Evolutionary conservation across 768 basidiomycete genomes (phyloP).

Genomic region (Leucocoprinus leucothites): DNA sequence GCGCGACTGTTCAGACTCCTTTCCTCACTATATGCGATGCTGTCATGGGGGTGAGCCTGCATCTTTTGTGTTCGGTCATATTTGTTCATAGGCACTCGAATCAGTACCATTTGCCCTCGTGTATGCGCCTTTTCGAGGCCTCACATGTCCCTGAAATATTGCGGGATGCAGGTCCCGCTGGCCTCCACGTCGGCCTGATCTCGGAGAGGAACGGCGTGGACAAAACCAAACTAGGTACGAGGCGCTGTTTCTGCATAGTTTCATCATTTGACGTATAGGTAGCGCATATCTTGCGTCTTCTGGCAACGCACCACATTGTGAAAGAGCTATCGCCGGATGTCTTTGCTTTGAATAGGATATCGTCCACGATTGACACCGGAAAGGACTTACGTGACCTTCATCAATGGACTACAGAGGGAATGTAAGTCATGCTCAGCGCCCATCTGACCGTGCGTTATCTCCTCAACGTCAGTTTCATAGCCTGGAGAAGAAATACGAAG

Average conservation of each 20-base stretch:
- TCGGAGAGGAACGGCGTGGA: constrained; percentile 43
- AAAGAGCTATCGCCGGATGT: constrained; percentile 67
- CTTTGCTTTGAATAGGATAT: constrained; percentile 70
- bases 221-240: constrained; percentile 48
- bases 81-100: constrained; percentile 6
- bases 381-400: constrained; percentile 49
- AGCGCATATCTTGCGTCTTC: constrained; percentile 74
- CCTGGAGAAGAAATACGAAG: constrained; percentile 62
- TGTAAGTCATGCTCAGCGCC: constrained; percentile 30
- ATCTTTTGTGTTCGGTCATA: not conserved
- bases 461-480: constrained; percentile 26
- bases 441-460: not conserved
- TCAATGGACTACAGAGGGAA: constrained; percentile 29
- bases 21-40: constrained; percentile 75
- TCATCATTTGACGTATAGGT: not conserved
- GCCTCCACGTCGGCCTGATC: constrained; percentile 47
- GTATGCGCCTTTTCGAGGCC: constrained; percentile 70
- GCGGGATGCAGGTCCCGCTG: constrained; percentile 54
- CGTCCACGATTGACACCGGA: constrained; percentile 66
- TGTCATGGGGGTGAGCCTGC: constrained; percentile 55
- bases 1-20: constrained; percentile 61
- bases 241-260: not conserved
- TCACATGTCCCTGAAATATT: constrained; percentile 70
- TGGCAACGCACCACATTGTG: constrained; percentile 77
- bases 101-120: constrained; percentile 76